These are phyloP conservation scores for Ceratopteris richardii DNA, from an alignment of 75 land plant species.

Conservation along the genomic window DNA sequence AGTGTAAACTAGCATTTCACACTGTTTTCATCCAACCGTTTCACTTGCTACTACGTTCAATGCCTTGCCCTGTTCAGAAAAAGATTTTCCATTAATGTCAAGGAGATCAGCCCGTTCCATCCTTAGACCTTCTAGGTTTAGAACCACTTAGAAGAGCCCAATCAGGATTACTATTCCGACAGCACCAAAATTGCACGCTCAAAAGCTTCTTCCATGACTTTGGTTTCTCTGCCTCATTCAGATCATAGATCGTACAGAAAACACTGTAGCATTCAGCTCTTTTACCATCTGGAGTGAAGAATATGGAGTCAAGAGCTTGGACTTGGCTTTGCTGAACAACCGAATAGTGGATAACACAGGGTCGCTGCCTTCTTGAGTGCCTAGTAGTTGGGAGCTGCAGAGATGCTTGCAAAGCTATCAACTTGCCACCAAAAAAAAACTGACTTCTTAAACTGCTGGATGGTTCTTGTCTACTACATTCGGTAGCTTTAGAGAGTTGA, in stretches of 20 bases:
- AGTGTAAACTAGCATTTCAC: slow-evolving; percentile 96
- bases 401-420: too few species aligned
- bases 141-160: slow-evolving; percentile 99
- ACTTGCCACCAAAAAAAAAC: too few species aligned
- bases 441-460: too few species aligned
- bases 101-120: slow-evolving; percentile 89
- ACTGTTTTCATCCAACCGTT: slow-evolving; percentile 88
- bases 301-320: slow-evolving; percentile 24
- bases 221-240: slow-evolving; percentile 72
- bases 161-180: slow-evolving; percentile 87
- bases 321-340: slow-evolving; percentile 27
- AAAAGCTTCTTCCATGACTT: slow-evolving; percentile 85
- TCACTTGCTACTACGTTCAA: slow-evolving; percentile 81
- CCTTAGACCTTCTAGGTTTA: slow-evolving; percentile 98
- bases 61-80: slow-evolving; percentile 95
- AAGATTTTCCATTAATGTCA: slow-evolving; percentile 89
- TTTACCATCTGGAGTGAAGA: slow-evolving; percentile 16
- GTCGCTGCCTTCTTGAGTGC: too few species aligned
- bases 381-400: too few species aligned
- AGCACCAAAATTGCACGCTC: slow-evolving; percentile 87
- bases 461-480: too few species aligned
- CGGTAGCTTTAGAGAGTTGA: too few species aligned
- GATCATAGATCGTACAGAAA: slow-evolving; percentile 82
- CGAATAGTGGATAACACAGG: too few species aligned
- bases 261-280: slow-evolving; percentile 69